phyloP scores from a whole-genome alignment of 202 grass and related monocot species.

The Hordeum pubiflorum region DNA sequence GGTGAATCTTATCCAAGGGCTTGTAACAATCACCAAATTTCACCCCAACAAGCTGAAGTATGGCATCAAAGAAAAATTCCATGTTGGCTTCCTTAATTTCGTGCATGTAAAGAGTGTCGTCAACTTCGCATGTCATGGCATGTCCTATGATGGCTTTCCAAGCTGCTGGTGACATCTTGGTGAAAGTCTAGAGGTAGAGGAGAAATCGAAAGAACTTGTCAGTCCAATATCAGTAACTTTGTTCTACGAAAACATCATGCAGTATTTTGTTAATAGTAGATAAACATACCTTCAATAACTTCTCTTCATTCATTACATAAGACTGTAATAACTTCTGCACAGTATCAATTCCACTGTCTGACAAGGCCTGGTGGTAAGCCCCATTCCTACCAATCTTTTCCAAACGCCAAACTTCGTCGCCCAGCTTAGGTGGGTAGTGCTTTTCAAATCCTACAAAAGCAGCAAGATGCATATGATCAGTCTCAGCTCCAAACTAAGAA shows the following conservation, averaged over 20 bases:
- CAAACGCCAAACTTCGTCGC: conserved; percentile 60
- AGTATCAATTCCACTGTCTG: conserved; percentile 26
- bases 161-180: conserved; percentile 34
- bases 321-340: conserved; percentile 52
- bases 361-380: conserved; percentile 36
- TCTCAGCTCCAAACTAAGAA: not conserved
- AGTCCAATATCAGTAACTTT: not conserved
- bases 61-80: conserved; percentile 36
- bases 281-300: conserved; percentile 23
- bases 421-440: conserved; percentile 40
- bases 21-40: conserved; percentile 25
- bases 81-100: not conserved
- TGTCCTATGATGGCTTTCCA: conserved; percentile 43
- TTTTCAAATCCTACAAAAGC: conserved; percentile 48
- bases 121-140: conserved; percentile 32
- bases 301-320: conserved; percentile 28
- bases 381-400: conserved; percentile 48
- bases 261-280: not conserved
- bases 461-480: not conserved
- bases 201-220: conserved; percentile 6
- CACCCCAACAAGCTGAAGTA: conserved; percentile 38
- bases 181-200: conserved; percentile 23
- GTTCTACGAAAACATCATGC: not conserved
- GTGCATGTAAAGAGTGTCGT: conserved; percentile 2
- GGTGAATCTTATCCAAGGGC: conserved; percentile 14